Conservation (phyloP, 371 early-diverging fungal genomes). For the Lichtheimia corymbifera region DNA sequence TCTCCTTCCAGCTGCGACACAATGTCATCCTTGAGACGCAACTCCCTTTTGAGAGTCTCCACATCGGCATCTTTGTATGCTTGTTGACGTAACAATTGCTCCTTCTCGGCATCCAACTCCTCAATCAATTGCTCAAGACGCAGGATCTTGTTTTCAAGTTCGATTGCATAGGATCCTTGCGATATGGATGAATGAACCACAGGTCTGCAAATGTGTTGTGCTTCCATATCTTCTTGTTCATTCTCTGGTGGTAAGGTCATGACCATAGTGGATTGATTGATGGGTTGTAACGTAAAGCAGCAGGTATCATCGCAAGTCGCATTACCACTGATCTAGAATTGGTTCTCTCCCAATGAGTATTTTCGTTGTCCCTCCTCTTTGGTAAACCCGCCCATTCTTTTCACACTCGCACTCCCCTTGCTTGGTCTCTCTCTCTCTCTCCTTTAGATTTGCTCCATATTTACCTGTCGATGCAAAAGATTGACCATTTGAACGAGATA, state of each 20-base stretch:
- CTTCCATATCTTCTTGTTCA: constrained; percentile 41
- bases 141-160: constrained; percentile 42
- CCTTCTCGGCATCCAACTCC: constrained; percentile 46
- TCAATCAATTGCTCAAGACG: constrained; percentile 41
- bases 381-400: no score
- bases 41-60: constrained; percentile 48
- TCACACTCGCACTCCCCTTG: background rate
- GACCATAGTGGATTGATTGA: constrained; percentile 47
- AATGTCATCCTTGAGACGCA: constrained; percentile 52
- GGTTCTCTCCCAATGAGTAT: no score
- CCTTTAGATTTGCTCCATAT: background rate
- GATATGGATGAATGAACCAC: constrained; percentile 49
- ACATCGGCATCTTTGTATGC: constrained; percentile 44
- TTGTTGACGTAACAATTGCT: constrained; percentile 31
- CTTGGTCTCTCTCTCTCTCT: background rate
- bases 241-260: constrained; percentile 48
- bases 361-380: no score
- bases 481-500: constrained; percentile 58
- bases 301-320: constrained; percentile 50
- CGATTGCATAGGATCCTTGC: constrained; percentile 46
- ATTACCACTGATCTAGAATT: constrained; percentile 40
- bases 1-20: constrained; percentile 52
- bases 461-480: constrained; percentile 51
- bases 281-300: constrained; percentile 48
- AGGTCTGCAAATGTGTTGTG: constrained; percentile 55